Evolutionary conservation across 768 basidiomycete species (phyloP), one percentile per base, ranked within the genome.

Genomic region (Lentinula guzmanii): DNA sequence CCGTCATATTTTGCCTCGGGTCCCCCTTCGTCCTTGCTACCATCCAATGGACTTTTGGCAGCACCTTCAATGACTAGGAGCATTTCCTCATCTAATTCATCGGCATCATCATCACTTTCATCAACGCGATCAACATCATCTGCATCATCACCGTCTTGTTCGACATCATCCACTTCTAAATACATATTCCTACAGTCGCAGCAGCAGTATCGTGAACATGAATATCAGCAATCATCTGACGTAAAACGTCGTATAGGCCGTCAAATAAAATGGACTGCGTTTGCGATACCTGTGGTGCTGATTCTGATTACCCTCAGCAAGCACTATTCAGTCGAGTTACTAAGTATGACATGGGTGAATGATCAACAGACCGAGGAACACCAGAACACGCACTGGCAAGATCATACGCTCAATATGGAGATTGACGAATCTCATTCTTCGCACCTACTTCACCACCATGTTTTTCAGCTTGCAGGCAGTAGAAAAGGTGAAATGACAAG

Each of bases 201-300:
- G 13, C 37, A 11, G 37, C 37, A 39, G 37, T 39, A 39, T 39
- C 37, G 37, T 13, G 37, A 15, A 10, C 28, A 16, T 41, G 24
- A 24, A 28, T n/a, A 5, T n/a, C 37, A 41, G 24, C 43, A 8
- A n/a, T 21, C 37, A 18, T 56, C 55, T 6, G 52, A 61, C 31
- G 24, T 52, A 51, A 86, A 84, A 71, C 78, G 73, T 62, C 75
- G 73, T 51, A 77, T 70, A 35, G 78, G 76, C 46, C 76, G 82
- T 24, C 72, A 77, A 56, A 75, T 77, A 58, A 72, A 74, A 68
- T 83, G 79, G 80, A 76, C 82, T 1, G 77, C 85, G 58, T 58
- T 89, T 45, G 63, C 86, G 37, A 75, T 87, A 2, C 89, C 89
- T 2, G 64, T 86, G 9, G 65, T 76, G 5, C 77, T 91, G 54